Evolutionary conservation across 2,329 filamentous ascomycete genomes (phyloP), one percentile per base, ranked within the genome.

Genomic region (Aspergillus novofumigatus): DNA sequence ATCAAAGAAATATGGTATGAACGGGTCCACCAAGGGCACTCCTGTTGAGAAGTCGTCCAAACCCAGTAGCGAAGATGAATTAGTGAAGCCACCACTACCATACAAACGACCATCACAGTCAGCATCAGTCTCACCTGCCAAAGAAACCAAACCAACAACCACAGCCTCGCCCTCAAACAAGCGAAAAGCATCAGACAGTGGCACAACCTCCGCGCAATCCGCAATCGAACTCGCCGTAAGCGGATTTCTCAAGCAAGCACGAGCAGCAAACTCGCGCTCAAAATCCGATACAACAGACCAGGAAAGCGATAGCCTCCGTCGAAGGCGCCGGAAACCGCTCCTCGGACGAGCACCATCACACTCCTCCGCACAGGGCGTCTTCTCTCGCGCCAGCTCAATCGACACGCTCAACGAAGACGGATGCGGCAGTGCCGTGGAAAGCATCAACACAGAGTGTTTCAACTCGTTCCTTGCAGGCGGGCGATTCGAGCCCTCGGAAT

Each of bases 341-440:
- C 64, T 79, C 10, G 77, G 77, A 32, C 70, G 77, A 52, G 76
- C 76, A 11, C 66, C 72, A 47, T 78, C 77, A 6, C 71, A 73
- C 51, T 65, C 71, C 20, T 77, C 76, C 41, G 67, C 69, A 6
- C 61, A 59, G 23, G 57, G 62, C 3, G 57, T 63, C 21, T 63
- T 69, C 45, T 79, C 77, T 4, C 75, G 78, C 38, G 78, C 78
- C 28, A 79, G 77, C 65, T 80, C 78, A n/a, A 74, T 80, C 55
- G 78, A 80, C 58, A 80, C 78, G 25, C 67, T 80, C 9, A 80
- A 80, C 58, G 72, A 77, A 57, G 74, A 76, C 50, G 74, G 75
- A 9, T 72, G 72, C 41, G 71, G 74, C 38, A 73, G 69, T 41
- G 67, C 67, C 26, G 59, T 74, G 21, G 73, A 75, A 20, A 72